A percentile compares a stretch with the other conserved stretches of the same genome.
Evolutionary conservation across 177 flowering plant species (phyloP).

Genomic region (Vitis hybrid): DNA sequence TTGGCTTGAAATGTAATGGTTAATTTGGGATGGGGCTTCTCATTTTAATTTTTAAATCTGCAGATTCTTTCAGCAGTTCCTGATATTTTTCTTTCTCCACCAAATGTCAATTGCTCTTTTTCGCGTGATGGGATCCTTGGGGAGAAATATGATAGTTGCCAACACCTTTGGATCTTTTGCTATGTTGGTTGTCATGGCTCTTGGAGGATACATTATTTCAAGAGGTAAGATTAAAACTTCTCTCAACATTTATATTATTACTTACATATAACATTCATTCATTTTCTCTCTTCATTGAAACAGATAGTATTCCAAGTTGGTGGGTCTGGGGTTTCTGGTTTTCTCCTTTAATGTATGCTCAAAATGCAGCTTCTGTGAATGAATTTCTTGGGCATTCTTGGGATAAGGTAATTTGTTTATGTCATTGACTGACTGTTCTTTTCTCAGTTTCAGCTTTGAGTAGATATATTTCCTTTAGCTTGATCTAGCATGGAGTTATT

Average conservation of each 20-base stretch:
- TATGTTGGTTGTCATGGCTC: conserved; percentile 82
- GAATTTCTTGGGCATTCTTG: conserved; percentile 91
- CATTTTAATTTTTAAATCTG: conserved; percentile 17
- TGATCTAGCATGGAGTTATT: neutral
- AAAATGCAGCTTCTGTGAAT: conserved; percentile 83
- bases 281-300: conserved; percentile 14
- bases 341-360: conserved; percentile 94
- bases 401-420: conserved; percentile 56
- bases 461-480: neutral
- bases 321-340: conserved; percentile 98
- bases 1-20: neutral
- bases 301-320: conserved; percentile 84
- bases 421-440: neutral
- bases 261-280: neutral
- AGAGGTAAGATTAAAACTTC: conserved; percentile 47
- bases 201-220: conserved; percentile 85
- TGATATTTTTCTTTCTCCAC: conserved; percentile 72
- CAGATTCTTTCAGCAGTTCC: conserved; percentile 80
- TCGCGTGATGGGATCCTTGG: conserved; percentile 83
- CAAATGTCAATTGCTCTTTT: conserved; percentile 82
- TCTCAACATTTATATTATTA: neutral
- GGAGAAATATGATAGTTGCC: conserved; percentile 89
- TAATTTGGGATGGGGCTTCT: conserved; percentile 5
- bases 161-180: conserved; percentile 96
- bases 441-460: neutral